Evolutionary conservation across 345 rosid species (phyloP), one percentile per base, ranked within the genome.

Genomic region (Lepidium sativum): DNA sequence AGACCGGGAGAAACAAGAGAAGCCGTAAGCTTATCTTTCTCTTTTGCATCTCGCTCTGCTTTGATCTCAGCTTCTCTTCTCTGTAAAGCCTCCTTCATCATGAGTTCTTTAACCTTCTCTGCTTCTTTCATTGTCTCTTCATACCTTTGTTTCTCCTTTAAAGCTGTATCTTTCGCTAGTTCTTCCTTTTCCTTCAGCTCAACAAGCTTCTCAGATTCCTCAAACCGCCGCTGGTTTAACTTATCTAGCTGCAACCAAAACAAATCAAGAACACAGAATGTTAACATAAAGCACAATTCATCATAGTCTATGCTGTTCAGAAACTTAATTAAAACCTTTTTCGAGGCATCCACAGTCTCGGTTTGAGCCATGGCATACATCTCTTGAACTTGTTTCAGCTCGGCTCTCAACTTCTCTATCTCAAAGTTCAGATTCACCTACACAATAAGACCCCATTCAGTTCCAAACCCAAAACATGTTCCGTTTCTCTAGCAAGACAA

Each of bases 381-480:
- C 51, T 87, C 97, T 34, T 77, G 89, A 68, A 67, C 78, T 32
- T 84, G 97, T 69, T 91, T 87, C 37, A 92, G 89, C 68, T 89
- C 97, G 21, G 75, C 71, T 78, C 87, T 87, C 57, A 92, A 83
- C 82, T 89, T 89, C 78, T 92, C 96, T 61, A 92, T 69, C 96
- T 92, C 97, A 65, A 83, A 85, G 78, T 73, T 75, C 55, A 87
- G 52, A 59, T 80, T 72, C 55, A 39, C 82, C 98, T 92, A 86
- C 74, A 63, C 12, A 49, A 15, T 8, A 6, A 33, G 49, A 33
- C 18, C 17, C 4, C 20, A 4, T 6, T 40, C 8, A 72, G 34
- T 33, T 32, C 5, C 48, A 0, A 70, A 63, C 49, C n/a, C 4
- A 47, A 37, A 27, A 25, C 34, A 61, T 42, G 25, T 37, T 35